Base-by-base conservation (phyloP, 2,329 filamentous ascomycete genomes). In the Hymenoscyphus scutula region DNA sequence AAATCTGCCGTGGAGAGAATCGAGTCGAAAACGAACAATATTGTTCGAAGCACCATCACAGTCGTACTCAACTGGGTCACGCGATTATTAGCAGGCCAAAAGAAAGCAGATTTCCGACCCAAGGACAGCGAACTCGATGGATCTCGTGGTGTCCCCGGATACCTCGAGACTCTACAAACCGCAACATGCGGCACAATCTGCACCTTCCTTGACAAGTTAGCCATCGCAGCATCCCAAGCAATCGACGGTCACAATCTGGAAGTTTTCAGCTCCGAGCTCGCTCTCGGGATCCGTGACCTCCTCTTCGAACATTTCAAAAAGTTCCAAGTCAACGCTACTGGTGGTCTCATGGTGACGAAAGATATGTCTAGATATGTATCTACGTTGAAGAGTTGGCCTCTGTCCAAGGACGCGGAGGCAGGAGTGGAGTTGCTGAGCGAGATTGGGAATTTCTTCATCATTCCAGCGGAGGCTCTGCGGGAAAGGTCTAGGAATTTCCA, bases 401-500 rank as follows among this genome's bases (percentile, higher is more conserved):
- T 93, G 48, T 82, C 84, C 59, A 88, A 87, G 70, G 86, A 90
- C 48, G 85, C 87, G 56, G 83, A 85, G 69, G 82, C 82, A 27
- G 84, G 86, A 60, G 85, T 97, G 68, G 94, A 99, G 78, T 85
- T 97, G 54, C 78, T 99, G 64, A 89, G 92, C 29, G 95, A 99
- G 80, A 92, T 99, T 63, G 94, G 93, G 11, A 97, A 93, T 73
- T 78, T 99, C 59, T 99, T 99, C 75, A 96, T 99, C 67, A 91
- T 99, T 71, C 91, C 92, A 1, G 86, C 89, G 11, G 90, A 93
- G 75, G 90, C 90, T 38, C 78, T 93, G 64, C 81, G 86, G 57
- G 90, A 93, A 76, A 83, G 89, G 70, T 83, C 87, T 59, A 80
- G 89, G 62, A 86, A 84, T 63, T 76, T 89, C 63, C 76, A 73